phyloP scores from a whole-genome alignment of 2,329 filamentous ascomycete species.

The Penicillium janthinellum region DNA sequence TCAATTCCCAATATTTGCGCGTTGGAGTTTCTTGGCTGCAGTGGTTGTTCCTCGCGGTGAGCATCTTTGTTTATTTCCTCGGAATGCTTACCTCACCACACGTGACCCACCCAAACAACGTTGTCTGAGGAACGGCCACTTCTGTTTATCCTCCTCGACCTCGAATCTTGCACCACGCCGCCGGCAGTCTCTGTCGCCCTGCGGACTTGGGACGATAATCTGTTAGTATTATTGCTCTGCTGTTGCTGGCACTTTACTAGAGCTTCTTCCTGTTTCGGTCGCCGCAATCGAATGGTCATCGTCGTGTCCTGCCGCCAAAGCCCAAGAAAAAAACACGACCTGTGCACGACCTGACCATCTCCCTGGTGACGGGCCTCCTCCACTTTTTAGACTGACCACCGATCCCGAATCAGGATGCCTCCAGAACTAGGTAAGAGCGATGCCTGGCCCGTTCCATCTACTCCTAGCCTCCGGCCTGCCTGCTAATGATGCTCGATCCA shows the following conservation, averaged over 20 bases:
- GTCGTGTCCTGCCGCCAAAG: constrained; percentile 2
- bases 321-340: constrained; percentile 10
- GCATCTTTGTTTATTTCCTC: constrained; percentile 15
- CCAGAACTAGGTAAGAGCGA: constrained; percentile 26
- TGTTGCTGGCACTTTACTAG: constrained; percentile 7
- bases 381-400: constrained; percentile 22
- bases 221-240: constrained; percentile 6
- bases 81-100: constrained; percentile 34
- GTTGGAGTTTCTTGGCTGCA: no score
- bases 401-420: constrained; percentile 22
- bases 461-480: constrained; percentile 15
- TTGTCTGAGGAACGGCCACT: constrained; percentile 46
- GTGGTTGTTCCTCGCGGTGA: neutral
- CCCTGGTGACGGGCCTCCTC: constrained; percentile 31
- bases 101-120: constrained; percentile 40
- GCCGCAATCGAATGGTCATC: constrained; percentile 20
- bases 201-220: constrained; percentile 12
- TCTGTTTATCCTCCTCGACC: constrained; percentile 43
- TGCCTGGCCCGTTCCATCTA: constrained; percentile 7
- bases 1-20: no score
- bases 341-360: constrained; percentile 24
- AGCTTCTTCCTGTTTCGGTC: constrained; percentile 1
- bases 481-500: constrained; percentile 15
- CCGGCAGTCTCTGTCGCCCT: constrained; percentile 11
- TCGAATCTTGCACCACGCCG: constrained; percentile 27